Evolutionary conservation across 441 rosid genomes (phyloP).

Genomic region (California macrophylla): DNA sequence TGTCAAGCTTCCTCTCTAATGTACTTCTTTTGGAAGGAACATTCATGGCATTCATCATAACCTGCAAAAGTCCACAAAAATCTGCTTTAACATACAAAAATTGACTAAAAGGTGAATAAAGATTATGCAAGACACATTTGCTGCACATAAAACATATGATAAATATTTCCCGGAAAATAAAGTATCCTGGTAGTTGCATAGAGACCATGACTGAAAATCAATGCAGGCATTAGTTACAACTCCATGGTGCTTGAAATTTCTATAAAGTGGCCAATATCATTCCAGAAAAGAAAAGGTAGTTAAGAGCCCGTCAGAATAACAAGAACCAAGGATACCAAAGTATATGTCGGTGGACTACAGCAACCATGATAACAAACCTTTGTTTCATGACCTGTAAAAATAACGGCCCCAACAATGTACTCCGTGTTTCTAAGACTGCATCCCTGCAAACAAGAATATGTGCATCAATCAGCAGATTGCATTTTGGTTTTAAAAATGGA

Average conservation of each 20-base stretch:
- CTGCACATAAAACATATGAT: not conserved
- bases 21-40: conserved; percentile 99
- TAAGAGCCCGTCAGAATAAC: not conserved
- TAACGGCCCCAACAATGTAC: conserved; percentile 70
- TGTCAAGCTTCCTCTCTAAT: conserved; percentile 95
- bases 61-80: conserved; percentile 41
- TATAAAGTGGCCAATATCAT: not conserved
- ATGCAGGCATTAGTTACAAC: conserved; percentile 7
- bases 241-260: conserved; percentile 6
- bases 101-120: not conserved
- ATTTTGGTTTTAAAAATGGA: conserved; percentile 4
- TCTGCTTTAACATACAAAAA: conserved; percentile 9
- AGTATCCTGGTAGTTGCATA: not conserved
- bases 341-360: not conserved
- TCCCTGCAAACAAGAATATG: conserved; percentile 49
- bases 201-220: conserved; percentile 4
- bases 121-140: not conserved
- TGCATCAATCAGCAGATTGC: conserved; percentile 13
- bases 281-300: not conserved
- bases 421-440: conserved; percentile 98
- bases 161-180: not conserved
- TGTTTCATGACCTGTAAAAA: conserved; percentile 87
- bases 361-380: conserved; percentile 48
- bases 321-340: not conserved
- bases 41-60: conserved; percentile 99